Evolutionary conservation across 148 eudicot genomes (phyloP).

Genomic region (Spergularia bocconei): DNA sequence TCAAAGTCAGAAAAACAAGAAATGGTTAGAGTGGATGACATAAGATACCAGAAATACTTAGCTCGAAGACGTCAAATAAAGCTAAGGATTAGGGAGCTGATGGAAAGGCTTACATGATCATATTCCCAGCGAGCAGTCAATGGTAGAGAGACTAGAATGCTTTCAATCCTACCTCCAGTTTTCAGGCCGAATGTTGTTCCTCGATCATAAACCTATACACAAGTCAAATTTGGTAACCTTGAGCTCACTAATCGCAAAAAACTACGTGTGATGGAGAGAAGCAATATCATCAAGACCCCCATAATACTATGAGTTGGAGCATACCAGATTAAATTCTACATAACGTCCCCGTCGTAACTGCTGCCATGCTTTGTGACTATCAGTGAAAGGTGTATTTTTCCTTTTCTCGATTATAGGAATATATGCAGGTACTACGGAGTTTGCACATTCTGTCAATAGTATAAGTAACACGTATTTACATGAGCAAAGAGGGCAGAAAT

Average conservation of each 20-base stretch:
- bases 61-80: not conserved
- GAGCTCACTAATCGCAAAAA: conserved; percentile 1
- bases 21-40: not conserved
- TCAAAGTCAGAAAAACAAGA: not conserved
- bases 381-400: conserved; percentile 85
- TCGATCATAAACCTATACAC: conserved; percentile 75
- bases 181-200: conserved; percentile 98
- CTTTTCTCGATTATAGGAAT: conserved; percentile 87
- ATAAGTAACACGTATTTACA: not conserved
- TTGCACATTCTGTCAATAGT: conserved; percentile 77
- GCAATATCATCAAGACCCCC: not conserved
- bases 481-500: not conserved
- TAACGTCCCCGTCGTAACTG: conserved; percentile 92
- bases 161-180: conserved; percentile 96
- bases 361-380: conserved; percentile 91
- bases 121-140: conserved; percentile 94
- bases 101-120: conserved; percentile 67
- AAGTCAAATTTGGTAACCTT: not conserved
- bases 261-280: not conserved
- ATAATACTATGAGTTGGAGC: not conserved
- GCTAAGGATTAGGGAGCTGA: not conserved
- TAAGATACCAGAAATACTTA: not conserved
- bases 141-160: conserved; percentile 94
- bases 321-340: conserved; percentile 93
- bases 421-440: conserved; percentile 88